These are phyloP conservation scores for Metschnikowia chrysomelidarum DNA, from an alignment of 805 yeast genomes.

Conservation along the genomic window DNA sequence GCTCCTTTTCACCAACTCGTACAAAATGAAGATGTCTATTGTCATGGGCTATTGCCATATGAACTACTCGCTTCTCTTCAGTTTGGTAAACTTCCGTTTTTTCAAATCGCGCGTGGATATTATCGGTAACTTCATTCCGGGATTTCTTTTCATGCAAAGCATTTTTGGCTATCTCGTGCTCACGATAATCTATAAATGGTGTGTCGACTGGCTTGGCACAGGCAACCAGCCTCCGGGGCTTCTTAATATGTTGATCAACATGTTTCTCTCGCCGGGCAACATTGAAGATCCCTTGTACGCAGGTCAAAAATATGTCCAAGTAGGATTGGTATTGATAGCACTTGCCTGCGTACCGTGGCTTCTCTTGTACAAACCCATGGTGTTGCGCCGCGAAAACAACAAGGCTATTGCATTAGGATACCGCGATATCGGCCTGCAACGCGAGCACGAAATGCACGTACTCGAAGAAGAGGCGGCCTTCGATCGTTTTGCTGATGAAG, in stretches of 20 bases:
- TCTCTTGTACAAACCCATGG: conserved; percentile 61
- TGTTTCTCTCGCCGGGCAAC: conserved; percentile 72
- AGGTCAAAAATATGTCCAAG: conserved; percentile 63
- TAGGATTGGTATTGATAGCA: conserved; percentile 55
- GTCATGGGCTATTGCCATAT: conserved; percentile 75
- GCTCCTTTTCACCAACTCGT: conserved; percentile 65
- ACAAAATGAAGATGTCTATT: conserved; percentile 74
- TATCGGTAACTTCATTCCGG: conserved; percentile 71
- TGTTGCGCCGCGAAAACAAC: conserved; percentile 35
- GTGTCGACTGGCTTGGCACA: conserved; percentile 65
- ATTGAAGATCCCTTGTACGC: conserved; percentile 64
- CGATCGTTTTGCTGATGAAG: conserved; percentile 11
- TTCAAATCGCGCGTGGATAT: conserved; percentile 63
- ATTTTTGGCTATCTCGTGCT: conserved; percentile 70
- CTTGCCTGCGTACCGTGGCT: conserved; percentile 75
- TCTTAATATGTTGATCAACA: conserved; percentile 70
- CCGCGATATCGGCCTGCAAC: conserved; percentile 33
- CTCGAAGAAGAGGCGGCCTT: conserved; percentile 41
- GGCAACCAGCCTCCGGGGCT: conserved; percentile 67
- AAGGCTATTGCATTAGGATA: conserved; percentile 35
- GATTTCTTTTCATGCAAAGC: conserved; percentile 70
- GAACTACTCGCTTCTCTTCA: conserved; percentile 67
- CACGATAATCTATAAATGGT: conserved; percentile 73
- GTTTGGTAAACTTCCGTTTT: conserved; percentile 59
- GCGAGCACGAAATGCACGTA: conserved; percentile 28